Conservation (phyloP, 225 moss, liverwort and hornwort genomes). For the Bryum argenteum region DNA sequence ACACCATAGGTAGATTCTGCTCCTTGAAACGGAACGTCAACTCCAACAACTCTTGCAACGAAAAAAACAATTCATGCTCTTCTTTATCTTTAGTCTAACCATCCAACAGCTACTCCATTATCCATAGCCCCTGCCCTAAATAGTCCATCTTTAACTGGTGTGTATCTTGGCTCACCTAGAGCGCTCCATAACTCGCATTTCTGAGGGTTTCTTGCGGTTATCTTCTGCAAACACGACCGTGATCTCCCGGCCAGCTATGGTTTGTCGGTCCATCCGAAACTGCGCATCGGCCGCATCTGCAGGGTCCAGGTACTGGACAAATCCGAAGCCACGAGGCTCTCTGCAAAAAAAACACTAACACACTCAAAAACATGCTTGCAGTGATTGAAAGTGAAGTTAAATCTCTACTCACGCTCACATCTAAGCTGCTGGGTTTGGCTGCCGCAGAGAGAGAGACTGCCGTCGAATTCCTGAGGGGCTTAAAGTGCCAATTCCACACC, state of each 20-base stretch:
- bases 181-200: slow-evolving; percentile 93
- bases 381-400: neutral
- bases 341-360: slow-evolving; percentile 38
- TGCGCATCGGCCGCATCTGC: slow-evolving; percentile 97
- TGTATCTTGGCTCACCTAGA: slow-evolving; percentile 64
- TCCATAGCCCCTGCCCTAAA: no score
- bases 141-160: no score
- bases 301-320: slow-evolving; percentile 94
- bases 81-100: no score
- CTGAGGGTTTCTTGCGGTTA: slow-evolving; percentile 95
- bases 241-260: slow-evolving; percentile 86
- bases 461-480: slow-evolving; percentile 34
- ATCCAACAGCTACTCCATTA: no score
- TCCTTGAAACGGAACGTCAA: no score
- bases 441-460: slow-evolving; percentile 12
- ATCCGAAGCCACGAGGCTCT: slow-evolving; percentile 95
- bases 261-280: slow-evolving; percentile 93
- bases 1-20: no score
- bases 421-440: neutral
- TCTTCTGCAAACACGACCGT: slow-evolving; percentile 99
- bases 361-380: slow-evolving; percentile 7
- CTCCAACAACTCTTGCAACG: no score
- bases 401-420: neutral
- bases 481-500: slow-evolving; percentile 30
- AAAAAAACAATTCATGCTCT: no score